Percentiles rank a stretch among this genome's conserved stretches.
These are phyloP conservation scores for Eucalyptus pauciflora DNA, from an alignment of 345 rosid species.

Conservation along the genomic window DNA sequence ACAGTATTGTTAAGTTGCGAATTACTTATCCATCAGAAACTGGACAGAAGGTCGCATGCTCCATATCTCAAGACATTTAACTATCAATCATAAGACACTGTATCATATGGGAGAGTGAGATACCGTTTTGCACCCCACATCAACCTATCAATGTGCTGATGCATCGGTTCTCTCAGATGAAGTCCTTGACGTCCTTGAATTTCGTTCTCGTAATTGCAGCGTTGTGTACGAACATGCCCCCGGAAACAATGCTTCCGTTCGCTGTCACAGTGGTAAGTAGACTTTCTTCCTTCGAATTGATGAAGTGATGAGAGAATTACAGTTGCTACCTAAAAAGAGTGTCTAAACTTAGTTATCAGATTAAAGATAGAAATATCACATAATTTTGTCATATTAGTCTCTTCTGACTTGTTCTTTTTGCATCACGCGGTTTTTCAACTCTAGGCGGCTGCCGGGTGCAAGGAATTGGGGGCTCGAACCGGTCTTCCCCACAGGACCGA, in stretches of 20 bases:
- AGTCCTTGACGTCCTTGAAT: not conserved
- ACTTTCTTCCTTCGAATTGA: not conserved
- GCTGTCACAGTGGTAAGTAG: constrained; percentile 81
- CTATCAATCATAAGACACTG: too few relatives aligned
- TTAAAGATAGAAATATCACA: not conserved
- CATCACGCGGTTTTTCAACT: not conserved
- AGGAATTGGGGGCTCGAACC: constrained; percentile 2
- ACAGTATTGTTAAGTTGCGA: too few relatives aligned
- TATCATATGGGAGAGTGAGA: too few relatives aligned
- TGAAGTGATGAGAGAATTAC: not conserved
- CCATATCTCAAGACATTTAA: too few relatives aligned
- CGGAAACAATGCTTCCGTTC: constrained; percentile 68
- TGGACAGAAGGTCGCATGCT: too few relatives aligned
- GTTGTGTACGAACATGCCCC: constrained; percentile 53
- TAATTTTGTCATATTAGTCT: not conserved
- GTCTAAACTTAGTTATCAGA: not conserved
- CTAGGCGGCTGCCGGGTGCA: constrained; percentile 83
- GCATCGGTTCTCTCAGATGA: not conserved
- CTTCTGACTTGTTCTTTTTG: not conserved
- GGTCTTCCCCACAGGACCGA: too few relatives aligned
- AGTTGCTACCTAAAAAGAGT: not conserved
- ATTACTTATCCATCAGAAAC: too few relatives aligned
- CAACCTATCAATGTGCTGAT: not conserved
- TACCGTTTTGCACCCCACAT: not conserved
- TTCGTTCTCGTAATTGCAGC: constrained; percentile 18